Evolutionary conservation across 257 asterid genomes (phyloP).

Genomic region (Petunia axillaris): DNA sequence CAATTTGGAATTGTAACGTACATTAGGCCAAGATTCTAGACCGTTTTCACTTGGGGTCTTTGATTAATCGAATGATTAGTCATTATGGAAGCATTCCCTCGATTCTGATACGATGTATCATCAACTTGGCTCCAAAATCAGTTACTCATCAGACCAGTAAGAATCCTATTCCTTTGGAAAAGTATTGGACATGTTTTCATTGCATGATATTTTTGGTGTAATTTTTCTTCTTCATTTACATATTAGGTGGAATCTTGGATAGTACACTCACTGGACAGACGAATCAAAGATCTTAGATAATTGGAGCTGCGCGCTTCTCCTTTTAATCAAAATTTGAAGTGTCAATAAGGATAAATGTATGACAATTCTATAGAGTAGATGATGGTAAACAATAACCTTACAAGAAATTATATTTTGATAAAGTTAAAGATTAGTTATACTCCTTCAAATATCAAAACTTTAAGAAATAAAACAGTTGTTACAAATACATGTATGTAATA

Average conservation of each 20-base stretch:
- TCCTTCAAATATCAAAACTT: too few relatives aligned
- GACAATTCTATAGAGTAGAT: too few relatives aligned
- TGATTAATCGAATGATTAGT: not conserved
- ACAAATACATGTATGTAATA: too few relatives aligned
- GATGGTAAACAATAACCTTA: too few relatives aligned
- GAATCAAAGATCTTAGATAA: not conserved
- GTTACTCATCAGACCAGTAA: not conserved
- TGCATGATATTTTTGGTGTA: not conserved
- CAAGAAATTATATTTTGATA: too few relatives aligned
- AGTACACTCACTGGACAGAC: not conserved
- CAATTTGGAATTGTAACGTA: not conserved
- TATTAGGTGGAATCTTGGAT: constrained; percentile 8
- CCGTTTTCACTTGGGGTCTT: not conserved
- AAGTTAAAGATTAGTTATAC: too few relatives aligned
- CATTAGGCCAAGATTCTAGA: not conserved
- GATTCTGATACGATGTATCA: not conserved
- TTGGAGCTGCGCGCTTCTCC: too few relatives aligned
- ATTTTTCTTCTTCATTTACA: not conserved
- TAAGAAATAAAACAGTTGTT: too few relatives aligned
- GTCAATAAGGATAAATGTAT: too few relatives aligned
- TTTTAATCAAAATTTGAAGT: too few relatives aligned
- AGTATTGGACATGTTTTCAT: not conserved
- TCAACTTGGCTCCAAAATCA: not conserved
- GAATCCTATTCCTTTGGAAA: constrained; percentile 9
- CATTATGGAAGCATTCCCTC: not conserved